These are phyloP conservation scores for Cryptosporidium xiaoi DNA, from an alignment of 169 alveolate genomes.

Conservation along the genomic window DNA sequence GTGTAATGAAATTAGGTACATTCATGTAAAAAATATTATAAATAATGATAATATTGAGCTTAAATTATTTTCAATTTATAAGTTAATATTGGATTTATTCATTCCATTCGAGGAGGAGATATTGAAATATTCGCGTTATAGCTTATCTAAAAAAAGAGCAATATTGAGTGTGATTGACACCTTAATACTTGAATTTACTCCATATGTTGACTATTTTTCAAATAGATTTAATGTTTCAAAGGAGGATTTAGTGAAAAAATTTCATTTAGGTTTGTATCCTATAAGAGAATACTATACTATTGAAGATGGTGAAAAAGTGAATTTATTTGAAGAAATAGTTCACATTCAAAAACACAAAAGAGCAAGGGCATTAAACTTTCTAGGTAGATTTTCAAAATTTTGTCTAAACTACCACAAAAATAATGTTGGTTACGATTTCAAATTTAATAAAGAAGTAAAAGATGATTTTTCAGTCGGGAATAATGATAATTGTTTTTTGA, in stretches of 20 bases:
- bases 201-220: background rate
- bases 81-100: slow-evolving; percentile 6
- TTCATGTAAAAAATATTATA: background rate
- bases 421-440: background rate
- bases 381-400: slow-evolving; percentile 40
- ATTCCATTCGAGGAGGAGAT: slow-evolving; percentile 35
- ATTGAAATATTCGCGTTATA: slow-evolving; percentile 11
- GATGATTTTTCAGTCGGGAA: background rate
- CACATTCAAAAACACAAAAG: slow-evolving; percentile 71
- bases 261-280: slow-evolving; percentile 38
- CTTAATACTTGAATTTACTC: slow-evolving; percentile 9
- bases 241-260: slow-evolving; percentile 20
- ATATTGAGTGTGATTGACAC: slow-evolving; percentile 12
- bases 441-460: background rate
- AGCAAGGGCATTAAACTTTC: slow-evolving; percentile 60
- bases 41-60: background rate
- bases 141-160: slow-evolving; percentile 10
- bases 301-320: slow-evolving; percentile 42
- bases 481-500: background rate
- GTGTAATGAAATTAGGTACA: slow-evolving; percentile 11
- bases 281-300: background rate
- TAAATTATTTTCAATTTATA: background rate
- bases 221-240: background rate
- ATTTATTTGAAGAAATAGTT: slow-evolving; percentile 35
- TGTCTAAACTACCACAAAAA: slow-evolving; percentile 1